Evolutionary conservation across 768 basidiomycete species (phyloP), one percentile per base, ranked within the genome.

Genomic region (Brasilioporus rufonigricans): DNA sequence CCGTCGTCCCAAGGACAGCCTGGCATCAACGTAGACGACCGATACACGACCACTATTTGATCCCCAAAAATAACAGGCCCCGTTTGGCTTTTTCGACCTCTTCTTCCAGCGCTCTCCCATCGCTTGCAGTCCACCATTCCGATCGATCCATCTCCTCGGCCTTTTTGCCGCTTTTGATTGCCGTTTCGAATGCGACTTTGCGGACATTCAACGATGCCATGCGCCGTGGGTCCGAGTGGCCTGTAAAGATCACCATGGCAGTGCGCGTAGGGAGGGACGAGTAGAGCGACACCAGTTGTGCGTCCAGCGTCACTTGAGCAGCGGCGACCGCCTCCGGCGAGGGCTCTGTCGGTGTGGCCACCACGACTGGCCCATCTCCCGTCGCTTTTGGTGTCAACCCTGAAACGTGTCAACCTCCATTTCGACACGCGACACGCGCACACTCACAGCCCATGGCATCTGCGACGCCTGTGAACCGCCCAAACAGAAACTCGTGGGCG

Each of bases 401-500:
- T 89, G 14, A 35, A 21, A 33, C 23, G 45, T n/a, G 21, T 54
- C 33, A 53, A 4, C 18, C 7, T 18, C 13, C 5, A 24, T 0
- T 39, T 31, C 12, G 4, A 45, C 14, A 11, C 16, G 33, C 4
- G 46, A 33, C 13, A 21, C 31, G n/a, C 19, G 24, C n/a, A n/a
- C 2, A 79, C 86, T 63, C 65, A 94, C 96, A 98, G 51, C 92
- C 93, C 48, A 89, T 73, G 0, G 77, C 74, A 60, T 91, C 85
- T n/a, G 92, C 87, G 32, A 98, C 68, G 29, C 80, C 86, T 70
- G 88, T 91, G 58, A 98, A 82, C 55, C 96, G 75, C 29, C 84
- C 95, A 73, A 95, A 96, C 16, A 82, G 72, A 64, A 97, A 91
- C 33, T 93, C 83, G 69, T 97, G 92, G 76, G 74, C 0, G 65